phyloP scores from a whole-genome alignment of 208 protist genomes.

The Leishmania amazonensis region DNA sequence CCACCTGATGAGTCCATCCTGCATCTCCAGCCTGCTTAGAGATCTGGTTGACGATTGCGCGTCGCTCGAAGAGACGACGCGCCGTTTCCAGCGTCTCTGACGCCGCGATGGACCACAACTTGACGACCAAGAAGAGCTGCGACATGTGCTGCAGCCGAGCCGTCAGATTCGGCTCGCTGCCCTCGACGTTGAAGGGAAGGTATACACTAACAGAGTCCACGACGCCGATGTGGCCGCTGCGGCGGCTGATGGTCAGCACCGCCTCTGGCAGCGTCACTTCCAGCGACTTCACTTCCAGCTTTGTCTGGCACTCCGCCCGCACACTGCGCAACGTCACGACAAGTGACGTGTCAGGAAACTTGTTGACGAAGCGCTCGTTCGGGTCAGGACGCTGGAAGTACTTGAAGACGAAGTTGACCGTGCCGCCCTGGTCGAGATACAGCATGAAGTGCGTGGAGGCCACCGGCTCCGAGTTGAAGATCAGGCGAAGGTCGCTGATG shows the following conservation, averaged over 20 bases:
- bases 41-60: slow-evolving; percentile 14
- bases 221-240: slow-evolving; percentile 19
- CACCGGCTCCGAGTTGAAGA: slow-evolving; percentile 70
- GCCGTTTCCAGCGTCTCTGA: slow-evolving; percentile 41
- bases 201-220: slow-evolving; percentile 44
- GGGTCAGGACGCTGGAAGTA: slow-evolving; percentile 13
- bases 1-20: slow-evolving; percentile 10
- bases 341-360: slow-evolving; percentile 39
- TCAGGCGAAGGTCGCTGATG: slow-evolving; percentile 60
- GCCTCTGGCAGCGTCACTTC: slow-evolving; percentile 73
- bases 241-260: slow-evolving; percentile 49
- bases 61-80: slow-evolving; percentile 37
- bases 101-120: slow-evolving; percentile 59
- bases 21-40: slow-evolving; percentile 22
- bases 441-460: slow-evolving; percentile 68
- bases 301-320: slow-evolving; percentile 82
- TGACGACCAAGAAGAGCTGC: slow-evolving; percentile 68
- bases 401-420: slow-evolving; percentile 60
- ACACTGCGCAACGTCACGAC: slow-evolving; percentile 50
- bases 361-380: slow-evolving; percentile 24
- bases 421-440: slow-evolving; percentile 63
- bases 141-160: slow-evolving; percentile 68
- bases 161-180: slow-evolving; percentile 61
- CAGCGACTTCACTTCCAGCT: slow-evolving; percentile 87
- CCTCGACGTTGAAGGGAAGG: slow-evolving; percentile 58